phyloP scores from a whole-genome alignment of 768 basidiomycete genomes.

The Rhodosporidiobolus sp. region DNA sequence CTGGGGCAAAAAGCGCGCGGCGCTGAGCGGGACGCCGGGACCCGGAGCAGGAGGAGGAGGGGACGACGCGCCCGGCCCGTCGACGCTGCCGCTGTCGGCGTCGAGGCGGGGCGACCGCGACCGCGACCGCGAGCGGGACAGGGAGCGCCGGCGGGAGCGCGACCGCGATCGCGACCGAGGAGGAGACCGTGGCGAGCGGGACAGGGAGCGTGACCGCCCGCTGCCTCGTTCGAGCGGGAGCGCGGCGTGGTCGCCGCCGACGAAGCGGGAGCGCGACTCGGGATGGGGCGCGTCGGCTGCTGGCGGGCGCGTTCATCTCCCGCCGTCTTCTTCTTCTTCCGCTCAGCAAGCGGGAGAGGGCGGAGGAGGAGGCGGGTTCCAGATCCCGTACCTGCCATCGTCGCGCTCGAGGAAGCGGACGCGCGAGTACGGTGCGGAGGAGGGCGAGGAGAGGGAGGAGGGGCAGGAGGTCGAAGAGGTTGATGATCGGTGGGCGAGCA shows the following conservation, averaged over 20 bases:
- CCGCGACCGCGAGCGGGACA: background rate
- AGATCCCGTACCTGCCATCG: constrained; percentile 8
- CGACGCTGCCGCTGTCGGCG: too few relatives aligned
- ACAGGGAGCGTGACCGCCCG: background rate
- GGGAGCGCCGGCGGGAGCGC: background rate
- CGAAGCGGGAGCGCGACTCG: background rate
- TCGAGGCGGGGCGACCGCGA: too few relatives aligned
- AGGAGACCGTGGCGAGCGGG: constrained; percentile 3
- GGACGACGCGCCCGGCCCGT: too few relatives aligned
- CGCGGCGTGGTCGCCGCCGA: background rate
- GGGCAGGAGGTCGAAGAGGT: background rate
- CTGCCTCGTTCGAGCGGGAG: background rate
- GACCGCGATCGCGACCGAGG: constrained; percentile 7
- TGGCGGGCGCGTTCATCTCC: background rate
- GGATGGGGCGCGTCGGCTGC: background rate
- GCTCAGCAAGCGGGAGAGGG: background rate
- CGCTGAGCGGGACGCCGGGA: too few relatives aligned
- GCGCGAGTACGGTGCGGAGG: background rate
- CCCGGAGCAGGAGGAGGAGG: too few relatives aligned
- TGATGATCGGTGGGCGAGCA: background rate
- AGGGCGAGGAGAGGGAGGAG: background rate
- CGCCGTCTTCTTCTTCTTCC: background rate
- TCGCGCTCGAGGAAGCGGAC: background rate
- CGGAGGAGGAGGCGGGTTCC: constrained; percentile 4
- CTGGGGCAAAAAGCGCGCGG: background rate